A percentile compares a stretch with the other conserved stretches of the same genome.
Evolutionary conservation across 208 protist species (phyloP).

Genomic region (Phytomonas sp.): DNA sequence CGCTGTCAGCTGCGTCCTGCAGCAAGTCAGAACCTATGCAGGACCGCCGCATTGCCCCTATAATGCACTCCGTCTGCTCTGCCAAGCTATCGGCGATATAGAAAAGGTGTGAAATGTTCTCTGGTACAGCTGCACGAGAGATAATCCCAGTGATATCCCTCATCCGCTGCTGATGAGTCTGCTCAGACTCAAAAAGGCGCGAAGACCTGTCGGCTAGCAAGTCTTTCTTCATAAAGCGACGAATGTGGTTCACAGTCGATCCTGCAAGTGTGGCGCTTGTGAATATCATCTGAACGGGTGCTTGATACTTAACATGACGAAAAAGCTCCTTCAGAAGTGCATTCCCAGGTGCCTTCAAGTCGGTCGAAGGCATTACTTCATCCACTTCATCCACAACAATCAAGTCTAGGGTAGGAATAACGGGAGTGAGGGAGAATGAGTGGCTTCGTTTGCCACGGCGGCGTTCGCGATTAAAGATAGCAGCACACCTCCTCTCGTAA

Average conservation of each 20-base stretch:
- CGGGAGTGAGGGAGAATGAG: slow-evolving; percentile 62
- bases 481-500: slow-evolving; percentile 37
- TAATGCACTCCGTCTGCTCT: slow-evolving; percentile 66
- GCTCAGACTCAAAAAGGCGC: slow-evolving; percentile 57
- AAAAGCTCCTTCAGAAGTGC: slow-evolving; percentile 79
- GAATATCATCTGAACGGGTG: slow-evolving; percentile 80
- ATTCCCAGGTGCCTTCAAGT: slow-evolving; percentile 61
- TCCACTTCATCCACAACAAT: slow-evolving; percentile 87
- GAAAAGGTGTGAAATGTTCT: slow-evolving; percentile 62
- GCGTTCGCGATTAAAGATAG: slow-evolving; percentile 37
- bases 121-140: slow-evolving; percentile 51
- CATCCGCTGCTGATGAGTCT: slow-evolving; percentile 4
- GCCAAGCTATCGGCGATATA: slow-evolving; percentile 70
- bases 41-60: slow-evolving; percentile 23
- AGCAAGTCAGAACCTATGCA: slow-evolving; percentile 15
- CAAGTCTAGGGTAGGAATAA: slow-evolving; percentile 67
- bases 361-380: slow-evolving; percentile 63
- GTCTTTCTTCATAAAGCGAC: slow-evolving; percentile 85
- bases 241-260: slow-evolving; percentile 82
- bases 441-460: slow-evolving; percentile 28
- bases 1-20: background rate
- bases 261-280: slow-evolving; percentile 81
- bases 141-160: slow-evolving; percentile 25
- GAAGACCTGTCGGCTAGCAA: slow-evolving; percentile 55
- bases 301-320: slow-evolving; percentile 77